Evolutionary conservation across 495 filamentous ascomycete species (phyloP), one percentile per base, ranked within the genome.

Genomic region (Jackrogersella minutella): DNA sequence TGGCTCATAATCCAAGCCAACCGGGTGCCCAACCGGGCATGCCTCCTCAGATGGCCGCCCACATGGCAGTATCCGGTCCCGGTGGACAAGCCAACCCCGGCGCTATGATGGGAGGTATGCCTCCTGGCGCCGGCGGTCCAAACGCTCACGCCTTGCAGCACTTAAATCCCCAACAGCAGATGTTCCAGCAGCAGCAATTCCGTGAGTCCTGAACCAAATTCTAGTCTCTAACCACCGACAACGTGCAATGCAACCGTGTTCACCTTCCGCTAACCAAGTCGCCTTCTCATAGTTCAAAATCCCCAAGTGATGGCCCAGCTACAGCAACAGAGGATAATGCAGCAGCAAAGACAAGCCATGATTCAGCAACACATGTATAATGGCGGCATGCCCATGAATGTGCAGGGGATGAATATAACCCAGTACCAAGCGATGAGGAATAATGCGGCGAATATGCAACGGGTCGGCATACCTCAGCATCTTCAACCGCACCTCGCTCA

Each of bases 61-160:
- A 95, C 71, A 89, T 91, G 72, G 91, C 90, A 37, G 92, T 92
- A n/a, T 93, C 92, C 33, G 91, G 85, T 8, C 90, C 92, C 6
- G 88, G 88, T 58, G 87, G 85, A 36, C 92, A 95, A 69, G 91
- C 93, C 31, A 92, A 85, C 70, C 90, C 93, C 62, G 85, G 88
- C 24, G 89, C 88, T 21, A 87, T 90, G 61, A 80, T 94, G 89
- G 90, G 79, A 56, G 89, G 86, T 6, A 93, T 96, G 87, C 90
- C 91, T 68, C 90, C 90, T 43, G 91, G 86, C 41, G 84, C 83
- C 52, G 87, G 78, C 31, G 85, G 82, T 31, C 91, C 88, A 5
- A 92, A 88, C 77, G 85, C 87, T 53, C 91, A 95, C 76, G 91
- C 91, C 36, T 75, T 96, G 64, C 88, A 88, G 46, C 92, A 96